phyloP scores from a whole-genome alignment of 1,284 basidiomycete species.

The Xanthoconium separans region DNA sequence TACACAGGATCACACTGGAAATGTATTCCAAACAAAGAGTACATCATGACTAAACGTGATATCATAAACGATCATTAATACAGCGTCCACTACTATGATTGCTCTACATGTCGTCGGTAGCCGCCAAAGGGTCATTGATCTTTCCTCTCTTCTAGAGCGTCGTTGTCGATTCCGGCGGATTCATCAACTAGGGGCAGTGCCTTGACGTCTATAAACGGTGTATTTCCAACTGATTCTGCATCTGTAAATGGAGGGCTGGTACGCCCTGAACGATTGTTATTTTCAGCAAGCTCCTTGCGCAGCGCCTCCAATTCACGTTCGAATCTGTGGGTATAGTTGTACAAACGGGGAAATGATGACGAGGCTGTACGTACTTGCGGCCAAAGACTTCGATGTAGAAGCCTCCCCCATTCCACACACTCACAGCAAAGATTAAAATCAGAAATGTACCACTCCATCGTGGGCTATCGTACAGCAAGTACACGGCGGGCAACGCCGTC shows the following conservation, averaged over 20 bases:
- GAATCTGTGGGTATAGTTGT: conserved; percentile 52
- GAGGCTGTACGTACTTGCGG: conserved; percentile 67
- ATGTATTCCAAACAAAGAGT: conserved; percentile 3
- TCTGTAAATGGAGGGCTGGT: conserved; percentile 51
- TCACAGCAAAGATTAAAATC: conserved; percentile 75
- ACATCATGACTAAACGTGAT: conserved; percentile 9
- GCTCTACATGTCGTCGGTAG: conserved; percentile 6
- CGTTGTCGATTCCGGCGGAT: conserved; percentile 1
- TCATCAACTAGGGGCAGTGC: conserved; percentile 22
- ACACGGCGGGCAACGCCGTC: conserved; percentile 84
- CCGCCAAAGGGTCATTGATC: conserved; percentile 15
- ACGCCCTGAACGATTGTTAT: conserved; percentile 47
- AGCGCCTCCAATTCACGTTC: conserved; percentile 87
- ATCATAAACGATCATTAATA: conserved; percentile 11
- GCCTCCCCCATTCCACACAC: conserved; percentile 82
- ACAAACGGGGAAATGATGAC: not conserved
- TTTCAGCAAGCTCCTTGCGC: conserved; percentile 81
- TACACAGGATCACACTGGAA: too few relatives aligned
- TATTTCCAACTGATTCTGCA: conserved; percentile 36
- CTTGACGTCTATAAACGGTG: conserved; percentile 26
- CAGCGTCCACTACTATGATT: conserved; percentile 16
- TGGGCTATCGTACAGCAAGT: conserved; percentile 75
- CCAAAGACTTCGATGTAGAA: conserved; percentile 96
- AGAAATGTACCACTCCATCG: conserved; percentile 78
- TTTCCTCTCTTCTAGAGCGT: conserved; percentile 26